Percentiles rank a stretch among this genome's conserved stretches.
These are phyloP conservation scores for Kluyveromyces marxianus DNA, from an alignment of 1,139 yeast genomes.

Conservation along the genomic window DNA sequence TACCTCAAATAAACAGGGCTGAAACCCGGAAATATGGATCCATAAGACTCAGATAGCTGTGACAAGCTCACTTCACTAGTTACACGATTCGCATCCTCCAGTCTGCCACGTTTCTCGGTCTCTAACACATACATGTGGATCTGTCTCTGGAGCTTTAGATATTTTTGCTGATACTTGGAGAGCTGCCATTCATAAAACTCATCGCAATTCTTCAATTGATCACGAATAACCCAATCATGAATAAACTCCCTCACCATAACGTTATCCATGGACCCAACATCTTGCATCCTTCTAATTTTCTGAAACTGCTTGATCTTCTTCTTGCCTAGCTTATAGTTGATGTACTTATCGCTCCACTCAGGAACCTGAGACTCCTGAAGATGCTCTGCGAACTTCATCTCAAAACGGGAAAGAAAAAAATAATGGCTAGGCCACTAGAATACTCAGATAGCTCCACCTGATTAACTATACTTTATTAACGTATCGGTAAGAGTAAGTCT, in stretches of 20 bases:
- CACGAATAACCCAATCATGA: slow-evolving; percentile 27
- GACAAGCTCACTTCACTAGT: slow-evolving; percentile 1
- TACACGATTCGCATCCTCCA: background rate
- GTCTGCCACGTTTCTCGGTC: slow-evolving; percentile 4
- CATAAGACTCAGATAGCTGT: slow-evolving; percentile 7
- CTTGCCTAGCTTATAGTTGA: slow-evolving; percentile 66
- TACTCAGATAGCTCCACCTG: too few relatives aligned
- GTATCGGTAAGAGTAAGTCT: too few relatives aligned
- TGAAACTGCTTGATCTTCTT: slow-evolving; percentile 40
- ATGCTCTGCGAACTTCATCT: slow-evolving; percentile 57
- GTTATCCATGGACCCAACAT: slow-evolving; percentile 12
- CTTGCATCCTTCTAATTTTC: slow-evolving; percentile 9
- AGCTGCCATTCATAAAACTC: slow-evolving; percentile 29
- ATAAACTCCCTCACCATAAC: slow-evolving; percentile 25
- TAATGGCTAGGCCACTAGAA: too few relatives aligned
- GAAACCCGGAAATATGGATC: slow-evolving; percentile 3
- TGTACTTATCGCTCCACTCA: slow-evolving; percentile 79
- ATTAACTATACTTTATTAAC: too few relatives aligned
- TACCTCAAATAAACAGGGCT: background rate
- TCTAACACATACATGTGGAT: slow-evolving; percentile 13
- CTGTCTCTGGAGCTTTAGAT: slow-evolving; percentile 17
- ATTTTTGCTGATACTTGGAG: slow-evolving; percentile 21
- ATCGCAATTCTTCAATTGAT: slow-evolving; percentile 27
- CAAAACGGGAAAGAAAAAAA: background rate
- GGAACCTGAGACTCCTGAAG: slow-evolving; percentile 60